phyloP scores from a whole-genome alignment of 495 filamentous ascomycete species.

The Penicillium longicatenatum region DNA sequence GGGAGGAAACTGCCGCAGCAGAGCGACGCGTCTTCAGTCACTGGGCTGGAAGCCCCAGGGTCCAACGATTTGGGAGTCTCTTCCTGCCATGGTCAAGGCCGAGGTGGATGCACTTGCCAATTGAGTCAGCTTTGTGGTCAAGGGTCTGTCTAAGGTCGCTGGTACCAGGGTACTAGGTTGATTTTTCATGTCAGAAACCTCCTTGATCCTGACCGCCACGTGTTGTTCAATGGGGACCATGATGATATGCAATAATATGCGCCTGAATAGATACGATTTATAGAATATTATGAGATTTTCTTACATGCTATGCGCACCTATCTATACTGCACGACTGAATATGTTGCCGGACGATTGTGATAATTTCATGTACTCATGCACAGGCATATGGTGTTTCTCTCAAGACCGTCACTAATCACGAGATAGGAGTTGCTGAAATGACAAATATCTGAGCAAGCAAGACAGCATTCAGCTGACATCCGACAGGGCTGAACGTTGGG shows the following conservation, averaged over 20 bases:
- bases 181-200: too few relatives aligned
- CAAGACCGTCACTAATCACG: too few relatives aligned
- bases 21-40: not conserved
- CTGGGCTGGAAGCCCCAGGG: conserved; percentile 9
- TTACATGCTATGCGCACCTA: not conserved
- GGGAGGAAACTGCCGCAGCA: conserved; percentile 9
- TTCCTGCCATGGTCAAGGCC: conserved; percentile 2
- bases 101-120: not conserved
- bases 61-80: conserved; percentile 1
- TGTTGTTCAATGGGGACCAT: not conserved
- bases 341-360: too few relatives aligned
- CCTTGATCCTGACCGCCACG: too few relatives aligned
- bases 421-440: too few relatives aligned
- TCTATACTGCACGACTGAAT: too few relatives aligned
- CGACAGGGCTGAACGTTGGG: not conserved
- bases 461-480: not conserved
- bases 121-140: not conserved
- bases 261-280: not conserved
- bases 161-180: too few relatives aligned
- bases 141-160: not conserved
- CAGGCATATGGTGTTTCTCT: too few relatives aligned
- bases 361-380: too few relatives aligned
- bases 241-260: not conserved
- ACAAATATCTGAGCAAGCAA: too few relatives aligned
- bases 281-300: not conserved